Conservation (phyloP, 768 basidiomycete genomes). For the Russula vinacea region DNA sequence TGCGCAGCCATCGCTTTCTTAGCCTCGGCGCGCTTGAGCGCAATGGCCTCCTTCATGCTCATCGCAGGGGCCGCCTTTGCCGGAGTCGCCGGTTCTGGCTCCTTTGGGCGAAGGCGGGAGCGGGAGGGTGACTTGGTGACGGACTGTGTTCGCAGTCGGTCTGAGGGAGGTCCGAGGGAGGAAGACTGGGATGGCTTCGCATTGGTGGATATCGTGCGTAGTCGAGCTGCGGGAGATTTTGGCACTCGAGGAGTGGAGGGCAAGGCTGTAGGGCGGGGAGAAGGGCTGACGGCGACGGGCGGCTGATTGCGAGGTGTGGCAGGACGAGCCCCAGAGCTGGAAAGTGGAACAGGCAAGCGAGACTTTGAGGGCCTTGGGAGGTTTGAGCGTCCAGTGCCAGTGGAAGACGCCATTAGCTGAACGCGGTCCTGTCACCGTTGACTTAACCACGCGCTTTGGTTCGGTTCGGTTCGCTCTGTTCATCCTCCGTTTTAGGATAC, state of each 20-base stretch:
- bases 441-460: not conserved
- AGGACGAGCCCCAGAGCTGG: not conserved
- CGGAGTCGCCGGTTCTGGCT: slow-evolving; percentile 30
- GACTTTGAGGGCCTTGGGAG: slow-evolving; percentile 14
- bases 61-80: slow-evolving; percentile 37
- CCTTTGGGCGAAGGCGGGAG: not conserved
- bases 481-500: not conserved
- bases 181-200: slow-evolving; percentile 2
- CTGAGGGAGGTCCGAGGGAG: not conserved
- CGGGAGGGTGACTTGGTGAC: slow-evolving; percentile 4
- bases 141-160: slow-evolving; percentile 11
- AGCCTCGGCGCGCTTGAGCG: slow-evolving; percentile 72
- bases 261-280: not conserved
- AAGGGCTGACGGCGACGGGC: not conserved
- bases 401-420: slow-evolving; percentile 6
- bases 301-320: not conserved
- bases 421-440: too few species aligned
- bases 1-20: slow-evolving; percentile 49
- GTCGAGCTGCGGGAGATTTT: slow-evolving; percentile 8
- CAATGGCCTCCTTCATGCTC: slow-evolving; percentile 75
- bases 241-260: slow-evolving; percentile 13
- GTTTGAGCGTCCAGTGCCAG: slow-evolving; percentile 1
- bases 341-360: slow-evolving; percentile 15
- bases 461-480: not conserved
- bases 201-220: slow-evolving; percentile 12